Evolutionary conservation across 139 green algal genomes (phyloP).

Genomic region (Tetratostichococcus sp.): DNA sequence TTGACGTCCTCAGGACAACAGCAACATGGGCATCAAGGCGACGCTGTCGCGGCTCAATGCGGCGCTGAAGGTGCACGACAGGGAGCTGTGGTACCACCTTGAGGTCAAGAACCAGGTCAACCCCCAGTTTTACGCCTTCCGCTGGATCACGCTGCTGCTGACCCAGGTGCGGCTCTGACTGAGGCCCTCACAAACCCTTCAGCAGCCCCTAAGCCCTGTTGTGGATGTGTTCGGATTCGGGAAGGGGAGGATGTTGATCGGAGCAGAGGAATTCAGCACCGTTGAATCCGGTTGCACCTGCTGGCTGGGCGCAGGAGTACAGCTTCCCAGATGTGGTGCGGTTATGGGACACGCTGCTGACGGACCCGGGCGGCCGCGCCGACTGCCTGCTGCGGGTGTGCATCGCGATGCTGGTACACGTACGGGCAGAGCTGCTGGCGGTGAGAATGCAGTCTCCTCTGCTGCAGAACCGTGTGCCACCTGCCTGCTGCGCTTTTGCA

Average conservation of each 20-base stretch:
- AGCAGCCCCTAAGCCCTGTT: no score
- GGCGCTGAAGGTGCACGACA: slow-evolving; percentile 51
- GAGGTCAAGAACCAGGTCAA: slow-evolving; percentile 49
- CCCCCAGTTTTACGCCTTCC: slow-evolving; percentile 92
- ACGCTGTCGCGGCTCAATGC: slow-evolving; percentile 67
- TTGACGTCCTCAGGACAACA: slow-evolving; percentile 85
- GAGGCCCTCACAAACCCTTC: no score
- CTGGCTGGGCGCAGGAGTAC: slow-evolving; percentile 72
- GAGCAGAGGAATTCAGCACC: no score
- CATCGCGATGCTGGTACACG: slow-evolving; percentile 78
- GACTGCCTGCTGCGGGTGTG: slow-evolving; percentile 82
- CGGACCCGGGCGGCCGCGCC: slow-evolving; percentile 43
- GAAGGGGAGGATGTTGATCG: no score
- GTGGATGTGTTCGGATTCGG: no score
- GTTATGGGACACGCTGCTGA: slow-evolving; percentile 86
- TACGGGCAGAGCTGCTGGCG: slow-evolving; percentile 59
- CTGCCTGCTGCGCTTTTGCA: no score
- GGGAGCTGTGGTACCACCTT: slow-evolving; percentile 59
- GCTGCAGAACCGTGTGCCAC: no score
- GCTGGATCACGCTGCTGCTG: slow-evolving; percentile 90
- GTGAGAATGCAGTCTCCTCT: slow-evolving; percentile 13
- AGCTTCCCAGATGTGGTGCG: slow-evolving; percentile 74
- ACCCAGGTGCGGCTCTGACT: slow-evolving; percentile 43
- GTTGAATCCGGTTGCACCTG: neutral
- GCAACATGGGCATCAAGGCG: slow-evolving; percentile 73